These are phyloP conservation scores for Coemansia sp. DNA, from an alignment of 192 early-diverging fungal genomes.

Conservation along the genomic window DNA sequence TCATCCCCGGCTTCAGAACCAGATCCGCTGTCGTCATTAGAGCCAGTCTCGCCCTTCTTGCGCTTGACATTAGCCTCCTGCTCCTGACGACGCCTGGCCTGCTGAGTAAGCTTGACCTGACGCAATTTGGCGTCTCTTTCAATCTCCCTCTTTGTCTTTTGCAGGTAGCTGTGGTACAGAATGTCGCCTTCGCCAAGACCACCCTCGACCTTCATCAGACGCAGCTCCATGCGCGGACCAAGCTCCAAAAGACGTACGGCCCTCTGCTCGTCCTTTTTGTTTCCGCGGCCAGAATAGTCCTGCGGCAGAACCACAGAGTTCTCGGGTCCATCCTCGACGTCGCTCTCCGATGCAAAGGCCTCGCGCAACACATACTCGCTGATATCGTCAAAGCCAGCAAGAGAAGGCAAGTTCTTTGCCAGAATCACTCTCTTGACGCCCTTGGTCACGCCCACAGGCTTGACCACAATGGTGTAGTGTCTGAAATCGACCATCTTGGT, in stretches of 20 bases:
- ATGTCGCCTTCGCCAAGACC: constrained; percentile 91
- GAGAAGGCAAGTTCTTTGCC: constrained; percentile 66
- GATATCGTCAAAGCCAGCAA: constrained; percentile 82
- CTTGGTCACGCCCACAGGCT: constrained; percentile 85
- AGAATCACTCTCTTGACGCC: constrained; percentile 83
- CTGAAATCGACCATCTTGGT: constrained; percentile 85
- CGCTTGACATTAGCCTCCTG: constrained; percentile 82
- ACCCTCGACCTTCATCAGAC: constrained; percentile 82
- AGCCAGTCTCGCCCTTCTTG: constrained; percentile 66
- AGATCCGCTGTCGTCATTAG: constrained; percentile 35
- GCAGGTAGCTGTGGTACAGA: constrained; percentile 79
- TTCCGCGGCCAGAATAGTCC: constrained; percentile 73
- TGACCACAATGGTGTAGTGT: constrained; percentile 89
- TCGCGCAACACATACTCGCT: constrained; percentile 87
- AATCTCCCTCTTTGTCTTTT: constrained; percentile 71
- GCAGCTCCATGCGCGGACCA: constrained; percentile 85
- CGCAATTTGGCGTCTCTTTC: constrained; percentile 58
- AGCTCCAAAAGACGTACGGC: constrained; percentile 84
- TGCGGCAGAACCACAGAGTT: constrained; percentile 80
- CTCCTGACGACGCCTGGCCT: constrained; percentile 66
- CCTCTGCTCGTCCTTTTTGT: constrained; percentile 72
- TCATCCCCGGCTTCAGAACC: constrained; percentile 6
- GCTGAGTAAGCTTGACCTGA: constrained; percentile 59
- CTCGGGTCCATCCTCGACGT: constrained; percentile 89
- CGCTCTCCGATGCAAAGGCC: constrained; percentile 81